phyloP scores from a whole-genome alignment of 306 rosid genomes.

The Sicyos baderoa region DNA sequence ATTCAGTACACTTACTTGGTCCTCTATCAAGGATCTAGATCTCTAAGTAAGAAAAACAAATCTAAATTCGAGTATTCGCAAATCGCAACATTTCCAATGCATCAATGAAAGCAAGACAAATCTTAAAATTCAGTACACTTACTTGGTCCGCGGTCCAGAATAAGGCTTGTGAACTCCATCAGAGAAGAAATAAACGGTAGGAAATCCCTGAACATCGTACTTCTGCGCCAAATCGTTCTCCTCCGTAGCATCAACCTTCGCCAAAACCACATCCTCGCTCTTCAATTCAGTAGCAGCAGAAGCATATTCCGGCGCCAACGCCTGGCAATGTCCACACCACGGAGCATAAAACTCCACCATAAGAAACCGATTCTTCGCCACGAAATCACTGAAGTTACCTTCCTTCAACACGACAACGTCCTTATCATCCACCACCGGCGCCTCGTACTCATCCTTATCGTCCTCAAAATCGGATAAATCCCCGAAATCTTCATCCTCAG shows the following conservation, averaged over 20 bases:
- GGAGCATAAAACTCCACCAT: conserved; percentile 97
- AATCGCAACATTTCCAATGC: not conserved
- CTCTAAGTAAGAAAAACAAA: not conserved
- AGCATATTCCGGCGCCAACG: conserved; percentile 82
- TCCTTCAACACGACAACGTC: conserved; percentile 86
- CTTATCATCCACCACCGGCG: conserved; percentile 67
- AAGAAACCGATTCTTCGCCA: conserved; percentile 53
- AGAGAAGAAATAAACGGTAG: conserved; percentile 57
- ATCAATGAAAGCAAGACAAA: not conserved
- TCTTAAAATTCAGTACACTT: conserved; percentile 17
- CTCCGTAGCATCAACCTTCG: conserved; percentile 82
- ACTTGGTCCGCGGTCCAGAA: conserved; percentile 74
- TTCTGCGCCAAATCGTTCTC: conserved; percentile 73
- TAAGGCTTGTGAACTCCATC: conserved; percentile 79
- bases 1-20: no score
- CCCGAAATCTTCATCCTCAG: conserved; percentile 39
- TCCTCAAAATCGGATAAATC: conserved; percentile 55
- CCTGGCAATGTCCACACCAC: conserved; percentile 98
- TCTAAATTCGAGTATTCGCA: not conserved
- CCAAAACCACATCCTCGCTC: conserved; percentile 59
- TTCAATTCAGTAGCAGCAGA: conserved; percentile 86
- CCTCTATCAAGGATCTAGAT: no score
- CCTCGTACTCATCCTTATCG: conserved; percentile 31
- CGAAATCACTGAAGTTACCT: conserved; percentile 52
- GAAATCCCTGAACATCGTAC: conserved; percentile 80